Evolutionary conservation across 371 early-diverging fungal species (phyloP).

Genomic region (Chytridium lagenaria): DNA sequence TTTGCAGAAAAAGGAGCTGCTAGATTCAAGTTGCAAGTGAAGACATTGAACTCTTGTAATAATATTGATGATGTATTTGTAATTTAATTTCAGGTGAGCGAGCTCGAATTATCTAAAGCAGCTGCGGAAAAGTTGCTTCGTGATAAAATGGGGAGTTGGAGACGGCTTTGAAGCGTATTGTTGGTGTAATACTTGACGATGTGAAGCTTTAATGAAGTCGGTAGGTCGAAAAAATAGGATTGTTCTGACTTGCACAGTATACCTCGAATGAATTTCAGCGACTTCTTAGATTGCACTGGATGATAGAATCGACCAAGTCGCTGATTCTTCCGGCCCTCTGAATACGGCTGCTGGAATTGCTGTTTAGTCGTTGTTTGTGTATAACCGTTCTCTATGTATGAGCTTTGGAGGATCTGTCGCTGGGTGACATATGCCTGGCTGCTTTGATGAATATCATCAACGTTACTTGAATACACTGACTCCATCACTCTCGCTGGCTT

Average conservation of each 20-base stretch:
- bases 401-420: too few species aligned
- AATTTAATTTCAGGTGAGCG: slow-evolving; percentile 17
- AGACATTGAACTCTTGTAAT: slow-evolving; percentile 27
- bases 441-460: too few species aligned
- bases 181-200: slow-evolving; percentile 3
- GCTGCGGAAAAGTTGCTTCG: slow-evolving; percentile 27
- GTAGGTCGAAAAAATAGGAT: not conserved
- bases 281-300: not conserved
- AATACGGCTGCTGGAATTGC: too few species aligned
- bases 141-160: slow-evolving; percentile 25
- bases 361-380: too few species aligned
- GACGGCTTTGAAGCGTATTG: slow-evolving; percentile 9
- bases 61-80: not conserved
- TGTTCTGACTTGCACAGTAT: not conserved
- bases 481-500: too few species aligned
- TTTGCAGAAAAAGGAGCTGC: slow-evolving; percentile 23
- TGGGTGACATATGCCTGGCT: too few species aligned
- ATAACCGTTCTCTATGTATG: too few species aligned
- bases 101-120: slow-evolving; percentile 22
- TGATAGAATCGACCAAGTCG: slow-evolving; percentile 7
- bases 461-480: too few species aligned
- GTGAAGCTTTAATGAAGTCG: not conserved
- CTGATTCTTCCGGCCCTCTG: not conserved
- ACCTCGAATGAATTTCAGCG: not conserved
- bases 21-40: slow-evolving; percentile 9